Base-by-base conservation (phyloP, 352 stramenopile species). In the Pythium phragmiticola region DNA sequence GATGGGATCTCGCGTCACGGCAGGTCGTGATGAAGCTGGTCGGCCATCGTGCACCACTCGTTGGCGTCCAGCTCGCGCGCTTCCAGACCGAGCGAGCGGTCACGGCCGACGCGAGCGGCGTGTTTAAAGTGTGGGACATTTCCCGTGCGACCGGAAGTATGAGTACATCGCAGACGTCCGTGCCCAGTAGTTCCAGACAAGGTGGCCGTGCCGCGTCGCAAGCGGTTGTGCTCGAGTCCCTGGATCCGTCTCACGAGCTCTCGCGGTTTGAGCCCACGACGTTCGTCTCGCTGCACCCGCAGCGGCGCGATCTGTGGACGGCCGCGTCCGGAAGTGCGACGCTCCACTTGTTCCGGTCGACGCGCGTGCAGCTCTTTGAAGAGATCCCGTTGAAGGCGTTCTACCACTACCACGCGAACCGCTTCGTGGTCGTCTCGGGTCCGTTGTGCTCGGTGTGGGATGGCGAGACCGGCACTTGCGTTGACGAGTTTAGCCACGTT, bases 41-140 rank as follows among this genome's bases (percentile, higher is more conserved):
- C 0, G 88, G 87, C 12, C 87, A 96, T 63, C 78, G 78, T 12
- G 74, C 79, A 0, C 84, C 87, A n/a, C 84, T 95, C 26, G 60
- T 95, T 53, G 82, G 82, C 2, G 55, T 96, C 1, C 80, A 90
- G 43, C 66, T 96, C 7, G 74, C 80, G 1, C 63, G 78, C 2
- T 89, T 93, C 54, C 80, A 92, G 47, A 91, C 76, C 8, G 86
- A 93, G 59, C 75, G 82, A n/a, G 88, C 87, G 2, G 75, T 96
- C n/a, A 96, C 85, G 0, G 83, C 69, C 2, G 88, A 96, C 56
- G 65, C 66, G 12, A 75, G 74, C 19, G 88, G 87, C 0, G 72
- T 93, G 2, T 84, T 95, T 62, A 94, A 93, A 45, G 70, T 94
- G n/a, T 96, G 88, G 88, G 83, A 94, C 43, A 89, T 96, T 46